Evolutionary conservation across 352 stramenopile genomes (phyloP).

Genomic region (Pythium aquatile): DNA sequence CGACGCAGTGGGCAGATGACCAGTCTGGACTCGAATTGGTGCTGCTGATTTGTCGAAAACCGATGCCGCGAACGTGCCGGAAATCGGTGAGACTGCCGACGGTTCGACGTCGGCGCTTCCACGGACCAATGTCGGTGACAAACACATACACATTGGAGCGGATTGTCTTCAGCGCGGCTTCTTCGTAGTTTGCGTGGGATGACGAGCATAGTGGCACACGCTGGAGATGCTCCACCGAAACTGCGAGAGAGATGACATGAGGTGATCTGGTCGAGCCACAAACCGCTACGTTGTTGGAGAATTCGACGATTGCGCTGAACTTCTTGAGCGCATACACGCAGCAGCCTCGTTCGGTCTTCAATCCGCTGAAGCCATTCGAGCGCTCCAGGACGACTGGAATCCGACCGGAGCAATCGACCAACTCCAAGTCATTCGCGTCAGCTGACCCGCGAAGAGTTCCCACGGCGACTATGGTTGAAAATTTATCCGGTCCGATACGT

Average conservation of each 20-base stretch:
- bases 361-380: too few relatives aligned
- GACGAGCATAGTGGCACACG: slow-evolving; percentile 14
- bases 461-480: slow-evolving; percentile 4
- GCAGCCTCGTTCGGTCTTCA: slow-evolving; percentile 17
- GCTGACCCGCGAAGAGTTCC: slow-evolving; percentile 14
- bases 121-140: slow-evolving; percentile 22
- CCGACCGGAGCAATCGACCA: slow-evolving; percentile 13
- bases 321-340: slow-evolving; percentile 12
- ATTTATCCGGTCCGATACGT: slow-evolving; percentile 1
- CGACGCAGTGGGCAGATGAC: slow-evolving; percentile 9
- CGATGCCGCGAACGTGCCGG: slow-evolving; percentile 20
- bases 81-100: slow-evolving; percentile 5
- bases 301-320: slow-evolving; percentile 9
- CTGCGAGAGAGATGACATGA: slow-evolving; percentile 10
- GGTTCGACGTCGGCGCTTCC: slow-evolving; percentile 13
- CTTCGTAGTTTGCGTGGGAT: neutral
- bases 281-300: neutral
- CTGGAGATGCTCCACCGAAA: slow-evolving; percentile 7
- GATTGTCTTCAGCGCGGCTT: neutral
- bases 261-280: neutral
- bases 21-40: slow-evolving; percentile 1
- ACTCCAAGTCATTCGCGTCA: slow-evolving; percentile 19
- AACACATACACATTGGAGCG: slow-evolving; percentile 14
- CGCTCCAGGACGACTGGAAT: slow-evolving; percentile 17
- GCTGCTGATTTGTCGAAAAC: neutral